A percentile compares a stretch with the other conserved stretches of the same genome.
Evolutionary conservation across 345 rosid genomes (phyloP).

Genomic region (Acer saccharum): DNA sequence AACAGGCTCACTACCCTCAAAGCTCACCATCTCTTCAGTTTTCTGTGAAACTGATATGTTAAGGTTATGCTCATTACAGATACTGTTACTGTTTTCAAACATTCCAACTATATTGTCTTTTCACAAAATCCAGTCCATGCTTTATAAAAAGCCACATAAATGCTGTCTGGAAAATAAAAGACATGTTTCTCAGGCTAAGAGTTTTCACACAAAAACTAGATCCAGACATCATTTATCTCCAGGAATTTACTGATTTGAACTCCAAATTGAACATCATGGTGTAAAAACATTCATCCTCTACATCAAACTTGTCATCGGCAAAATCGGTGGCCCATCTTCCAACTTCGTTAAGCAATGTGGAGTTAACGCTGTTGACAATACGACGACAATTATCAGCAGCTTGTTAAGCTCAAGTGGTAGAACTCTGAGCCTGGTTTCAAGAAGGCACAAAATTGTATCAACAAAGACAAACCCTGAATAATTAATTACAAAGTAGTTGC

Average conservation of each 20-base stretch:
- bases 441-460: constrained; percentile 14
- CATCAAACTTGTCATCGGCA: constrained; percentile 53
- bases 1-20: constrained; percentile 74
- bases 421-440: constrained; percentile 79
- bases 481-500: constrained; percentile 19
- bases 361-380: constrained; percentile 92
- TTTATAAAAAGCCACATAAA: not conserved
- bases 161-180: not conserved
- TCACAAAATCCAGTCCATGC: not conserved
- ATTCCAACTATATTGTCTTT: not conserved
- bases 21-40: constrained; percentile 54
- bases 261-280: constrained; percentile 1
- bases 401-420: constrained; percentile 97
- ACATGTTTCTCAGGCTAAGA: not conserved
- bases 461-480: constrained; percentile 12
- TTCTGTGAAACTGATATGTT: constrained; percentile 43
- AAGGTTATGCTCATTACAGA: constrained; percentile 10
- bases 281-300: constrained; percentile 45
- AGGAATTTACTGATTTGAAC: constrained; percentile 8
- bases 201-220: not conserved
- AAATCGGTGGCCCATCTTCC: constrained; percentile 85
- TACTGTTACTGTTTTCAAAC: not conserved
- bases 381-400: constrained; percentile 92
- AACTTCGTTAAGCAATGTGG: constrained; percentile 82
- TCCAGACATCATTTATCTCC: constrained; percentile 5